A percentile compares a stretch with the other conserved stretches of the same genome.
phyloP scores from a whole-genome alignment of 139 green algal species.

The Chlamydomonas sp. region DNA sequence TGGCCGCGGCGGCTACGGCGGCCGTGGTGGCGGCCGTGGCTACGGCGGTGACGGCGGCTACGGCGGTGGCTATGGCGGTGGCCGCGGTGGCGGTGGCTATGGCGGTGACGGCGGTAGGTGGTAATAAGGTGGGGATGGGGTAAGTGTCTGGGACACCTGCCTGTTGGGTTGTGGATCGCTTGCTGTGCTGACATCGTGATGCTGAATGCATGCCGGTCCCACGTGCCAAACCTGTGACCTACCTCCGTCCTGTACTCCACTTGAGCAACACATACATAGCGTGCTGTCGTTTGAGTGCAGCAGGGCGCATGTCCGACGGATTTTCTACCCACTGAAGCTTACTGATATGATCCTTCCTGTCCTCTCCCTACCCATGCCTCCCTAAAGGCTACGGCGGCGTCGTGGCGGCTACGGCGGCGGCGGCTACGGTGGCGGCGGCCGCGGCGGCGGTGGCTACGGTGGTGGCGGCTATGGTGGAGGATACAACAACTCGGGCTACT shows the following conservation, averaged over 20 bases:
- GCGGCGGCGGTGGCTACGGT: background rate
- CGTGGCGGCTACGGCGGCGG: background rate
- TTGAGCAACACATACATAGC: too few relatives aligned
- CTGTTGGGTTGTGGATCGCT: too few relatives aligned
- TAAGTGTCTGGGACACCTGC: background rate
- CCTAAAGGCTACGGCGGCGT: background rate
- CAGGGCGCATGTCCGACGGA: too few relatives aligned
- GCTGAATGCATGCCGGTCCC: too few relatives aligned
- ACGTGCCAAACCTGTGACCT: too few relatives aligned
- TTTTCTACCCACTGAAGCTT: too few relatives aligned
- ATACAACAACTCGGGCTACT: too few relatives aligned
- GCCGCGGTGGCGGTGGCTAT: slow-evolving; percentile 7
- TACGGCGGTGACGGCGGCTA: background rate
- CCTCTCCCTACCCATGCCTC: background rate
- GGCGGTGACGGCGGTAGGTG: background rate
- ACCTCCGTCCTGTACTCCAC: too few relatives aligned
- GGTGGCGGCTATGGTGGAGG: background rate
- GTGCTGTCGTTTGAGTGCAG: too few relatives aligned
- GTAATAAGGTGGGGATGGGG: slow-evolving; percentile 2
- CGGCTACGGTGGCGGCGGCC: background rate
- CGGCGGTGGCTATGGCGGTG: background rate
- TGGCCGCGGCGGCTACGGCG: background rate
- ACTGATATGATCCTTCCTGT: too few relatives aligned
- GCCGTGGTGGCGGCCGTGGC: background rate
- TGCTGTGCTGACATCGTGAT: too few relatives aligned